Evolutionary conservation across 257 asterid species (phyloP).

Genomic region (Solanum dulcamara): DNA sequence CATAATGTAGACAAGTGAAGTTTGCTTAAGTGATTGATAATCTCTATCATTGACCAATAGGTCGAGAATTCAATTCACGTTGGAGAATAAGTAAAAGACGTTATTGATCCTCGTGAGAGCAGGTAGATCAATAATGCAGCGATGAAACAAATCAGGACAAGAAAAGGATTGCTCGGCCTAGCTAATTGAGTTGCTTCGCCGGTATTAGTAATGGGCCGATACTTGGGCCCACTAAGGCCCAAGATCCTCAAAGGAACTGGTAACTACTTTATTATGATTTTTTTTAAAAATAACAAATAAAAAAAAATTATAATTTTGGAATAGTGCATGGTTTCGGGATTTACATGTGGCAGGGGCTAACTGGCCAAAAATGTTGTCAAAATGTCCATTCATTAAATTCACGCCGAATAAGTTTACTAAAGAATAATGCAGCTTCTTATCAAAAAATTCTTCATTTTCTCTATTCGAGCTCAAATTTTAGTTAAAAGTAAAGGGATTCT

Average conservation of each 20-base stretch:
- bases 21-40: background rate
- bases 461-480: background rate
- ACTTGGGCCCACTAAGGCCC: constrained; percentile 24
- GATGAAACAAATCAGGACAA: background rate
- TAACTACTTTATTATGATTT: background rate
- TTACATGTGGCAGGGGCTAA: background rate
- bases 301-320: too few relatives aligned
- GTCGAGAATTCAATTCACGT: rapidly evolving
- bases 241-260: background rate
- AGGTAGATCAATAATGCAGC: background rate
- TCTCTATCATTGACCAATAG: background rate
- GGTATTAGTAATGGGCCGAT: constrained; percentile 7
- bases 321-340: background rate
- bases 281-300: too few relatives aligned
- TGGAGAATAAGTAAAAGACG: background rate
- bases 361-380: background rate
- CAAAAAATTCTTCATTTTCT: background rate
- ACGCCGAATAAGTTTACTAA: too few relatives aligned
- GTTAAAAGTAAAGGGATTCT: background rate
- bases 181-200: background rate
- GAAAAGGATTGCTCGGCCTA: background rate
- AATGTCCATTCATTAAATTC: background rate
- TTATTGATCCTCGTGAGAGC: background rate
- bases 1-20: background rate
- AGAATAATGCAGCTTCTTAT: background rate